Evolutionary conservation across 352 stramenopile species (phyloP).

Genomic region (Pythium diclinum): DNA sequence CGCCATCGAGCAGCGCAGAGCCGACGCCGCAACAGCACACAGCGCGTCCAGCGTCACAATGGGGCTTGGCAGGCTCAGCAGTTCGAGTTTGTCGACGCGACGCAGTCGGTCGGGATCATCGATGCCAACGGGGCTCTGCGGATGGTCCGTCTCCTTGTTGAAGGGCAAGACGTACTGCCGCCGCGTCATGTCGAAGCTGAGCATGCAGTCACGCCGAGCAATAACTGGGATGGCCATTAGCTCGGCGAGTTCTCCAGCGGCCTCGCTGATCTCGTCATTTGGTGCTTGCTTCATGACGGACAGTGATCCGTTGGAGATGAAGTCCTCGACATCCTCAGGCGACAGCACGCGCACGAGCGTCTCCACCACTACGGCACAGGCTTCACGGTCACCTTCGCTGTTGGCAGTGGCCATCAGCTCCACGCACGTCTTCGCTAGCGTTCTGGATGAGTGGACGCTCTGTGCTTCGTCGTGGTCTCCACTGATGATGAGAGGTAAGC

Average conservation of each 20-base stretch:
- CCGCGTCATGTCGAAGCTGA: conserved; percentile 11
- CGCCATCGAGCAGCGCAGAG: conserved; percentile 7
- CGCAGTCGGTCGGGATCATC: conserved; percentile 15
- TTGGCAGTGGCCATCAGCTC: background rate
- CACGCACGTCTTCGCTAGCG: conserved; percentile 2
- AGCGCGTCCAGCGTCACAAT: conserved; percentile 10
- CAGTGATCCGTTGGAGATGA: conserved; percentile 2
- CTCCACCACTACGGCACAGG: conserved; percentile 2
- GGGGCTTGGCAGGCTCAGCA: background rate
- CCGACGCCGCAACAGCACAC: conserved; percentile 9
- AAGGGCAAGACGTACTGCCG: conserved; percentile 20
- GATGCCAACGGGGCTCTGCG: conserved; percentile 5
- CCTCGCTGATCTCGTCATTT: conserved; percentile 6
- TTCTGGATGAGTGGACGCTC: background rate
- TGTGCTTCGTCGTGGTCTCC: background rate
- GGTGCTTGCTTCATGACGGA: conserved; percentile 3
- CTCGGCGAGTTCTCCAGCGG: conserved; percentile 14
- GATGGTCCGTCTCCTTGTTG: conserved; percentile 10
- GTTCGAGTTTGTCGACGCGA: conserved; percentile 8
- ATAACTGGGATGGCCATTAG: conserved; percentile 10
- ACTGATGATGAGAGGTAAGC: background rate
- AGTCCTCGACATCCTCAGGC: background rate
- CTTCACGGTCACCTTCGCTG: background rate
- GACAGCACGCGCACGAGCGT: conserved; percentile 8
- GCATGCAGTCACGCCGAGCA: background rate